Evolutionary conservation across 208 protist species (phyloP).

Genomic region (Vickermania ingenoplastis): DNA sequence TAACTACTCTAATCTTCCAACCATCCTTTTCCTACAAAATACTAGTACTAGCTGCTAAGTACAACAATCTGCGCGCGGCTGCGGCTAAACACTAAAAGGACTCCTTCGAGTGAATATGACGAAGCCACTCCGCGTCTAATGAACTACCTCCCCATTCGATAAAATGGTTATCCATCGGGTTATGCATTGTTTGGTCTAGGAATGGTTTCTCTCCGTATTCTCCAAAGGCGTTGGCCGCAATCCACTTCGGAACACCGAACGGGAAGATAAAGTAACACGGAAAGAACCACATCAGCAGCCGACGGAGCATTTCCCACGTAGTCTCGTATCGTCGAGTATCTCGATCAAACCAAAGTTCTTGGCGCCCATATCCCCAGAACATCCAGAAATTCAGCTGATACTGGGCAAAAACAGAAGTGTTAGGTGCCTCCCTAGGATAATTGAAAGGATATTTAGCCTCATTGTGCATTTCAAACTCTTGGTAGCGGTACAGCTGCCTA

Average conservation of each 20-base stretch:
- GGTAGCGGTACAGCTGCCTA: conserved; percentile 58
- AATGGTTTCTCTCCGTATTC: conserved; percentile 85
- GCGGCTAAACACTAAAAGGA: conserved; percentile 69
- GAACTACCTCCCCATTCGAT: conserved; percentile 76
- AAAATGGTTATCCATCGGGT: conserved; percentile 79
- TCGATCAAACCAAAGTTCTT: conserved; percentile 80
- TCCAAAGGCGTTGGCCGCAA: conserved; percentile 63
- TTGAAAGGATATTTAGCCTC: conserved; percentile 77
- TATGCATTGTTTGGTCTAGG: conserved; percentile 66
- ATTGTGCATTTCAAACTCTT: conserved; percentile 86
- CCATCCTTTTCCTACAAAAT: too few species aligned
- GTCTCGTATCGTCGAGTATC: conserved; percentile 80
- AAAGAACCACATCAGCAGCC: conserved; percentile 80
- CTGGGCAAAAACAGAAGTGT: conserved; percentile 81
- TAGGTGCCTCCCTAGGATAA: conserved; percentile 77
- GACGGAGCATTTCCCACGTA: conserved; percentile 76
- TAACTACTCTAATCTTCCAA: too few species aligned
- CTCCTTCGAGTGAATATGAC: conserved; percentile 84
- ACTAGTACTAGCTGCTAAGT: too few species aligned
- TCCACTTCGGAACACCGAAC: conserved; percentile 71
- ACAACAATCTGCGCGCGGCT: too few species aligned
- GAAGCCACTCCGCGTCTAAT: conserved; percentile 79
- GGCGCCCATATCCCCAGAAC: conserved; percentile 78
- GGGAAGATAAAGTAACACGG: conserved; percentile 85
- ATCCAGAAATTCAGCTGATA: conserved; percentile 86